phyloP scores from a whole-genome alignment of 139 green algal species.

The Chlamydomonas eustigma region DNA sequence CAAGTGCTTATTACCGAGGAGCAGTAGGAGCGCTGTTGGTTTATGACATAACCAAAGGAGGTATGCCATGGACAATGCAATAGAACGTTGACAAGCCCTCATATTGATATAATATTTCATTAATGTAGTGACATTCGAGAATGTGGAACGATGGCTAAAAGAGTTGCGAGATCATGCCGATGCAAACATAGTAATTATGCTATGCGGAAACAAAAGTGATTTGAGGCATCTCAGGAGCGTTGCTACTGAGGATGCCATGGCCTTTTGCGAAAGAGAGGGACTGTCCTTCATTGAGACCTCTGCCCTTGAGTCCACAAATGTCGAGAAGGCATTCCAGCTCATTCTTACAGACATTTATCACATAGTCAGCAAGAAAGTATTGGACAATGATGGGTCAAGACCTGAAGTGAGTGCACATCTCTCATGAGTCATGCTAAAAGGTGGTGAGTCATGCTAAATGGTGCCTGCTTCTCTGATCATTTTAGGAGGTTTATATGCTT shows the following conservation, averaged over 20 bases:
- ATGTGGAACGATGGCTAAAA: conserved; percentile 98
- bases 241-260: conserved; percentile 85
- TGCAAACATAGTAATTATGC: conserved; percentile 98
- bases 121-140: conserved; percentile 96
- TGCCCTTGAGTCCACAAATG: conserved; percentile 96
- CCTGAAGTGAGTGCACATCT: conserved; percentile 27
- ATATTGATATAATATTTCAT: too few species aligned
- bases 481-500: too few species aligned
- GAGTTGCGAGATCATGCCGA: conserved; percentile 97
- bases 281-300: conserved; percentile 98
- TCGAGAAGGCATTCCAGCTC: conserved; percentile 95
- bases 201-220: conserved; percentile 99
- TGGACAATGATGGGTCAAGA: conserved; percentile 50
- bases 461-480: too few species aligned
- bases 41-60: conserved; percentile 98
- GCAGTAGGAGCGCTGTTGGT: conserved; percentile 96
- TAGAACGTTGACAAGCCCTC: too few species aligned
- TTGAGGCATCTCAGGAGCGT: conserved; percentile 91
- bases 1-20: conserved; percentile 97
- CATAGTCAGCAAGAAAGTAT: conserved; percentile 93
- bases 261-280: conserved; percentile 86
- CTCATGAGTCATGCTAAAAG: background rate
- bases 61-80: too few species aligned
- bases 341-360: conserved; percentile 98
- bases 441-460: background rate